Conservation (phyloP, 164 flowering plant genomes). For the Buxus sempervirens region DNA sequence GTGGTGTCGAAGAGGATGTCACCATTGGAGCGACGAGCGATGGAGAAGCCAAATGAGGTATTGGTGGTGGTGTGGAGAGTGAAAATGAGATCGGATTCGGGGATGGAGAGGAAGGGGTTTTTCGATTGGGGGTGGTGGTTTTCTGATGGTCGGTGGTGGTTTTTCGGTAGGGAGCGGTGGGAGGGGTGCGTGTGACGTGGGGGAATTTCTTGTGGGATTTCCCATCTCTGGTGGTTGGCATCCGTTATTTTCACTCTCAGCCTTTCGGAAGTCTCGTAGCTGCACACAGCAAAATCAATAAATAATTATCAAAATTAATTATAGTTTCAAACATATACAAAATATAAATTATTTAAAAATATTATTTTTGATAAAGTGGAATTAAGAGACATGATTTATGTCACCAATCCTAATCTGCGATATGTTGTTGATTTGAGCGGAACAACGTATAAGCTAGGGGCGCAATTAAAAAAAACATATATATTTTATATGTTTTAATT, state of each 20-base stretch:
- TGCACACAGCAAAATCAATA: constrained; percentile 15
- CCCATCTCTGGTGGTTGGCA: constrained; percentile 55
- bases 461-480: too few relatives aligned
- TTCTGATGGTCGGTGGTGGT: not conserved
- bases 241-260: constrained; percentile 60
- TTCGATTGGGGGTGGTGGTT: not conserved
- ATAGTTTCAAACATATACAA: too few relatives aligned
- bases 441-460: too few relatives aligned
- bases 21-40: constrained; percentile 23
- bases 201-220: constrained; percentile 49
- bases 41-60: constrained; percentile 21
- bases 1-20: constrained; percentile 29
- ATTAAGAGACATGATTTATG: too few relatives aligned
- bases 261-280: constrained; percentile 53
- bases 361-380: too few relatives aligned
- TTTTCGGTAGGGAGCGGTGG: constrained; percentile 14
- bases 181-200: constrained; percentile 29
- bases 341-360: too few relatives aligned
- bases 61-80: constrained; percentile 14
- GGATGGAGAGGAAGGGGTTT: constrained; percentile 15
- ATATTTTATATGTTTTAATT: too few relatives aligned
- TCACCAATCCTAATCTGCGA: too few relatives aligned
- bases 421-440: too few relatives aligned
- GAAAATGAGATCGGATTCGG: constrained; percentile 26
- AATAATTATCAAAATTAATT: too few relatives aligned